Evolutionary conservation across 2,329 filamentous ascomycete genomes (phyloP), one percentile per base, ranked within the genome.

Genomic region (Fusarium heterosporum): DNA sequence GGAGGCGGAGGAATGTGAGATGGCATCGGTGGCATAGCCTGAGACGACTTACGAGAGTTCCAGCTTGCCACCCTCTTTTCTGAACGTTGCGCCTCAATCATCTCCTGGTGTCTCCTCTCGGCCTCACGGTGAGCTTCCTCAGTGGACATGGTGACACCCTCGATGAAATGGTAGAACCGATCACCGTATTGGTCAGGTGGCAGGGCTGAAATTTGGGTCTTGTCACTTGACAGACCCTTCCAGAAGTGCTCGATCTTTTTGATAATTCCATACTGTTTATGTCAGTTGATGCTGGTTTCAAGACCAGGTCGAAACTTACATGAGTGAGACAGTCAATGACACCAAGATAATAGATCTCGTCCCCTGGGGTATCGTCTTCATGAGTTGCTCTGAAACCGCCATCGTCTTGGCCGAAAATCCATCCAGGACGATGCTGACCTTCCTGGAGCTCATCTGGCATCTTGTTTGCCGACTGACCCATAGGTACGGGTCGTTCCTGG

Each of bases 271-370:
- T 98, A 99, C 93, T 97, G 72, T 26, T 50, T 57, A 52, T 47
- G 56, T 80, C 73, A 78, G 74, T 61, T 26, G 30, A 41, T 26
- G n/a, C 36, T 19, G 10, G 9, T 3, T 39, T 29, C 17, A 42
- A 39, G 41, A 56, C 34, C 41, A 26, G 42, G 14, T 5, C 22
- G 8, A 32, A 52, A 87, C 92, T 88, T 85, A 97, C 93, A 78
- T 97, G 93, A 72, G 96, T 99, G 73, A 99, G 83, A 78, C 96
- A 99, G 79, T 99, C 96, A 78, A 99, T 99, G 72, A 99, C 96
- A 34, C 96, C 96, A 9, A 99, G 87, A 76, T 99, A 99, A 79
- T 99, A 99, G 40, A 99, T 93, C 79, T 97, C 93, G 54, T 97
- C 93, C 3, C 91, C 94, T 2, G 92, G 88, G 16, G 83, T 81